A percentile compares a stretch with the other conserved stretches of the same genome.
Conservation (phyloP, 352 stramenopile species). For the Blastocystis sp. region DNA sequence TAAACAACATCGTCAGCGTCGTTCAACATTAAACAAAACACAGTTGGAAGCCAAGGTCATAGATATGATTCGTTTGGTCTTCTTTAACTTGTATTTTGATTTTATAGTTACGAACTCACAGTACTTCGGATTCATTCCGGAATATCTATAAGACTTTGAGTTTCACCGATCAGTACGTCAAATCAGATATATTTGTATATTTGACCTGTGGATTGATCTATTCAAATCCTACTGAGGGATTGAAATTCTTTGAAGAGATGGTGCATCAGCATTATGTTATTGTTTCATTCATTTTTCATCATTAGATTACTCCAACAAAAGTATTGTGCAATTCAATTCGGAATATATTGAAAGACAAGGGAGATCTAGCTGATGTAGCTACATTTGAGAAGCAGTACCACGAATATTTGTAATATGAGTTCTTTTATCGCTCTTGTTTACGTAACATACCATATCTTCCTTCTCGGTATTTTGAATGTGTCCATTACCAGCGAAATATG, state of each 20-base stretch:
- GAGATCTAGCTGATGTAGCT: not conserved
- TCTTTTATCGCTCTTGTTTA: not conserved
- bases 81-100: not conserved
- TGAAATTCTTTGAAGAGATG: not conserved
- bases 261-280: not conserved
- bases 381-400: not conserved
- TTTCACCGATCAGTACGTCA: not conserved
- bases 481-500: too few relatives aligned
- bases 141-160: not conserved
- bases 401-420: not conserved
- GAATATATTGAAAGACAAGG: not conserved
- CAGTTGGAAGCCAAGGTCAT: not conserved
- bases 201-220: not conserved
- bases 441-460: not conserved
- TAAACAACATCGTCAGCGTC: not conserved
- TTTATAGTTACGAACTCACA: not conserved
- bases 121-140: not conserved
- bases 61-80: not conserved
- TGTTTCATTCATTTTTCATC: not conserved
- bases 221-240: not conserved
- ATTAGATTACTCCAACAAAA: not conserved
- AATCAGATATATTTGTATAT: conserved; percentile 37
- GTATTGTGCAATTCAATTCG: not conserved
- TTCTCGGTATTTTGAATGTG: too few relatives aligned
- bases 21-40: not conserved